A percentile compares a stretch with the other conserved stretches of the same genome.
phyloP scores from a whole-genome alignment of 179 eudicot genomes.

The Sideroxylon spinosum region DNA sequence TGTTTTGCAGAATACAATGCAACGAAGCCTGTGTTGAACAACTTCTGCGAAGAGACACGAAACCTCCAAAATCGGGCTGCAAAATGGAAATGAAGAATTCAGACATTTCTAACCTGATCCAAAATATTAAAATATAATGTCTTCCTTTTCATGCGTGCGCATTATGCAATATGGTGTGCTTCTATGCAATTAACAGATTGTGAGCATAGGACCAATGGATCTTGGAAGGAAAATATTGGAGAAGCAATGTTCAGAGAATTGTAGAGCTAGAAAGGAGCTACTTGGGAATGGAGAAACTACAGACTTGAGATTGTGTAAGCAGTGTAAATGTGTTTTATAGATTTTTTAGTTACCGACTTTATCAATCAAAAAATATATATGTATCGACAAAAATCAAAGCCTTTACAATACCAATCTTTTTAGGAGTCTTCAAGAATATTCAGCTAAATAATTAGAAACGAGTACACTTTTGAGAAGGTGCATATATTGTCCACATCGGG shows the following conservation, averaged over 20 bases:
- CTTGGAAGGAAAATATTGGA: not conserved
- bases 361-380: not conserved
- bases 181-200: not conserved
- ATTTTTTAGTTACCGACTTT: not conserved
- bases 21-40: slow-evolving; percentile 92
- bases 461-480: no score
- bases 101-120: not conserved
- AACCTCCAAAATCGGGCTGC: slow-evolving; percentile 87
- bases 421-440: not conserved
- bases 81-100: slow-evolving; percentile 25
- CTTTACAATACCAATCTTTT: not conserved
- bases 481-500: no score
- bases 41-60: slow-evolving; percentile 80
- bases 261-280: not conserved
- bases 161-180: not conserved
- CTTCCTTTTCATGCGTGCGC: not conserved
- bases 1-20: slow-evolving; percentile 94
- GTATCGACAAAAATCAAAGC: not conserved
- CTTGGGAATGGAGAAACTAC: not conserved
- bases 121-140: not conserved
- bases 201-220: no score
- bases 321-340: not conserved
- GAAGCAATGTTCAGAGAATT: not conserved
- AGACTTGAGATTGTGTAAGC: not conserved
- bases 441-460: not conserved